Evolutionary conservation across 208 protist species (phyloP), one percentile per base, ranked within the genome.

Genomic region (Trypanosoma mega): DNA sequence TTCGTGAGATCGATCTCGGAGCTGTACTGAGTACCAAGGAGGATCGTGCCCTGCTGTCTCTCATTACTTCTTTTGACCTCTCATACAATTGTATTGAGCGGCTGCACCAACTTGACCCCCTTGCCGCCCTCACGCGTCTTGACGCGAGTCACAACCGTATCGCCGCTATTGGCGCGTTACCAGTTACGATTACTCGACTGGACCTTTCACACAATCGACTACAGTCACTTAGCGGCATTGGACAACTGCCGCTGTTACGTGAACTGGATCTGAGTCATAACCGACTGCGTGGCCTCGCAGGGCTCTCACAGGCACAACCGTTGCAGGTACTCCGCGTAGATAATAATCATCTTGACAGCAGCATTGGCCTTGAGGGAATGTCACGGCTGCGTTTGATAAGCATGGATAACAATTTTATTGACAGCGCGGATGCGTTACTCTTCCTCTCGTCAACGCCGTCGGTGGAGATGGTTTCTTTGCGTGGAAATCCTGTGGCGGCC

Each of bases 31-130:
- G 74, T 21, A 78, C 72, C 11, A 23, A 69, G 0, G 66, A 90
- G 47, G 80, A 91, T 48, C 68, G 61, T 7, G 58, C 71, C 36
- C 70, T 87, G 56, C 74, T 94, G 3, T 18, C 68, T 0, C 64
- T 82, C 44, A 86, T 94, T 67, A 92, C 82, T 12, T 82, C 78
- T 43, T 87, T 92, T 50, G 88, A 94, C 52, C 72, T 94, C 31
- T 94, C 88, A 0, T 85, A 79, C 39, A 94, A 94, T 44, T 65
- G 80, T 24, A 78, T 94, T 31, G 52, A 74, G 39, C 54, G 69
- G 33, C 58, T 92, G 23, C 57, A 72, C 0, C 63, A 77, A 36
- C 74, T 94, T 24, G 68, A 90, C 23, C 59, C 74, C 3, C 77
- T 94, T 21, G 63, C 64, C 20, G 70, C 80, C 2, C 76, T 94